Conservation (phyloP, 2,329 filamentous ascomycete species). For the Magnaporthiopsis incrustans region DNA sequence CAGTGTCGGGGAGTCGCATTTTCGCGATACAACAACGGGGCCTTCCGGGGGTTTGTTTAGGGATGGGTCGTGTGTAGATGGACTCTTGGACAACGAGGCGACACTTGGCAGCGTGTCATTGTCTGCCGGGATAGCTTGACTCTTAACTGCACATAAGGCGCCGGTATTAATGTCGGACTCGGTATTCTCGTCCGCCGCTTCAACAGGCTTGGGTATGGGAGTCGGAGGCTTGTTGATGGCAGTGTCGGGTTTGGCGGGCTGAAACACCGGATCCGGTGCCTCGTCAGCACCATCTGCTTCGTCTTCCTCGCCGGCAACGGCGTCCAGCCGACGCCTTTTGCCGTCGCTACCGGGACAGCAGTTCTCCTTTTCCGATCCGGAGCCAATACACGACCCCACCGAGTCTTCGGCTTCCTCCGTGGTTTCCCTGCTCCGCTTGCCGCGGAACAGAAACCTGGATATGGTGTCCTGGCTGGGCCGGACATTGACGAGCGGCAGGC, state of each 20-base stretch:
- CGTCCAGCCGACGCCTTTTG: not conserved
- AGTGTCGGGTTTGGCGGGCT: not conserved
- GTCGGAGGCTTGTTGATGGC: not conserved
- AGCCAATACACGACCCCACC: not conserved
- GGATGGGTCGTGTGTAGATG: too few relatives aligned
- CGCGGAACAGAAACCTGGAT: constrained; percentile 37
- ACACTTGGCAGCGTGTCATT: too few relatives aligned
- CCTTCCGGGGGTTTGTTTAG: too few relatives aligned
- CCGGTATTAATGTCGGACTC: too few relatives aligned
- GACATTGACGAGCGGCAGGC: constrained; percentile 45
- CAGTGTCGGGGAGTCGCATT: too few relatives aligned
- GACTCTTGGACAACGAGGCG: too few relatives aligned
- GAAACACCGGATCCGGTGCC: not conserved
- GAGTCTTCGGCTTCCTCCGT: not conserved
- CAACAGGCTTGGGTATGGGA: not conserved
- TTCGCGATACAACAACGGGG: too few relatives aligned
- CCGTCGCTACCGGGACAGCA: not conserved
- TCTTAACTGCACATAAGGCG: too few relatives aligned
- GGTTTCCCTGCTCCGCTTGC: constrained; percentile 1
- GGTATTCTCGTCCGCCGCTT: not conserved
- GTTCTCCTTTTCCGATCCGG: not conserved
- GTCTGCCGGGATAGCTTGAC: too few relatives aligned
- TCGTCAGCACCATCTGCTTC: not conserved
- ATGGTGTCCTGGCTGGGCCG: constrained; percentile 51
- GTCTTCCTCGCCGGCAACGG: constrained; percentile 3